Base-by-base conservation (phyloP, 192 early-diverging fungal species). In the Spinellus fusiger region DNA sequence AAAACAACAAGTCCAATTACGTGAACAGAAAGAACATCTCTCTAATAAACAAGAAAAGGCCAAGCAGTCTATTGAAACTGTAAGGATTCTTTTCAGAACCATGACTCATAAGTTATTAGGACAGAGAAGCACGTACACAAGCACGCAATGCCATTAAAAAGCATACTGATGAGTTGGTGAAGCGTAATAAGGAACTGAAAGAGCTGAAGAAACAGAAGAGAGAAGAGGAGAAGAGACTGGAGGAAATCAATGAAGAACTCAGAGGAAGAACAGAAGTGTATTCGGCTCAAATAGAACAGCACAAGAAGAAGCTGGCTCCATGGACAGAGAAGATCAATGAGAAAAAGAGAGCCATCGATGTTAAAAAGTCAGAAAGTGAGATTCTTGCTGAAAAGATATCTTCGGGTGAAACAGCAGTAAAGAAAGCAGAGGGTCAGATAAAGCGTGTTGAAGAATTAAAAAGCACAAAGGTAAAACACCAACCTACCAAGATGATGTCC, bases 221-320 rank as follows among this genome's bases (percentile, higher is more conserved):
- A 10, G 67, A 13, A 13, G 93, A 94, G 57, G 87, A 93, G 44
- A 70, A 66, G 10, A 71, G 71, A 49, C 71, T 98, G 44, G 90
- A 93, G 49, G 77, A 85, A 27, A 93, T 98, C 55, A 78, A 80
- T 33, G 80, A 87, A 64, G 78, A 86, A 37, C 74, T 98, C 50
- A 82, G 84, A 76, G 91, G 88, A 35, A 98, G 98, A 69, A 96
- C 97, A 0, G 84, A 91, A 32, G 78, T 56, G n/a, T 88, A 89
- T 62, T 84, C 91, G 40, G 68, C 75, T 26, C 70, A 91, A 44
- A 94, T 99, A 20, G 91, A 92, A 64, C 76, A 87, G 50, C 83
- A 91, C 61, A 91, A 99, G 69, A 81, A 80, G 25, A 84, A 91
- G 58, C 73, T 97, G 18, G 86, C 84, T 5, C 97, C 95, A 1